Base-by-base conservation (phyloP, 225 moss, liverwort and hornwort genomes). In the Rhytidiadelphus loreus region DNA sequence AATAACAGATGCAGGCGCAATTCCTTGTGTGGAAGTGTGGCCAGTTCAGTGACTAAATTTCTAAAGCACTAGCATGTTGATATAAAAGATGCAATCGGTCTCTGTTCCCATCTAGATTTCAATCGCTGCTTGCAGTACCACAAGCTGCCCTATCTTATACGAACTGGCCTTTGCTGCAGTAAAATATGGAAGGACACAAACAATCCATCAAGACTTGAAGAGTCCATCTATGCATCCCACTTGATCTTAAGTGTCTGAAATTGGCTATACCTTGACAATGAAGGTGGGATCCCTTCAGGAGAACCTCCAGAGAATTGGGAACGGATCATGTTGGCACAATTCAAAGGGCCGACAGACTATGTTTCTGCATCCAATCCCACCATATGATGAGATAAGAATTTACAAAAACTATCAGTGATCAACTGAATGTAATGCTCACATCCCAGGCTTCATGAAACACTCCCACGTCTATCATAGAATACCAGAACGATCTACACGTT, bases 291-390 rank as follows among this genome's bases (percentile, higher is more conserved):
- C 60, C 62, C 66, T 81, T 75, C 75, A 84, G 53, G 52, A 69
- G 84, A 90, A 86, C 66, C 76, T 88, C 87, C 81, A 88, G 74
- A 90, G 79, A 85, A 46, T 76, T 63, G 70, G 77, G 53, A 77
- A 84, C 59, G 80, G 29, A 81, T 80, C 86, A 75, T 8, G 41
- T 73, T 52, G 77, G 70, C 58, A 85, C 26, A 32, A 53, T 43
- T 86, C 35, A 24, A 80, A 33, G 43, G 61, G 68, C 80, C 66
- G 74, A 83, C 74, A 39, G 64, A 70, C 79, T 30, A 83, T 20
- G 74, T 74, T 88, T 62, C 92, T 88, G 90, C 92, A 81, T 46
- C 50, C 79, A 89, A 64, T 87, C 70, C 88, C 92, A 89, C 86
- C 76, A 52, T 77, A 85, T 57, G 55, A 87, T 76, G 68, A 84